Base-by-base conservation (phyloP, 1,284 basidiomycete genomes). In the Pseudozyma thailandica region DNA sequence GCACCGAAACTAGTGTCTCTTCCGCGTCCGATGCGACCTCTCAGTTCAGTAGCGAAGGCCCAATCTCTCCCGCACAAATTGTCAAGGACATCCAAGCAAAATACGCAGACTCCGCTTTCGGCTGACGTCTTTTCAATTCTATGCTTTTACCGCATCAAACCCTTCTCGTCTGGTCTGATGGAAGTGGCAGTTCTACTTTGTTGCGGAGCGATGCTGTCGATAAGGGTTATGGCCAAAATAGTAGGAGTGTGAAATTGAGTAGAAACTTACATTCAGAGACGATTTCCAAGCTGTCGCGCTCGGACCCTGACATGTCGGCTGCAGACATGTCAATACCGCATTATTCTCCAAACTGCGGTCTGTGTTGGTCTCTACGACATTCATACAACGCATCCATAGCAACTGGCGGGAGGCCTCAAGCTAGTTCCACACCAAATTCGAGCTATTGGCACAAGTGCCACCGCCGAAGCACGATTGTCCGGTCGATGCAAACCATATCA, bases 81-180 rank as follows among this genome's bases (percentile, higher is more conserved):
- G 28, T 53, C 41, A 48, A 46, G 18, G 26, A 63, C 35, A 52
- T 57, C 25, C 39, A 57, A 21, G 61, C 49, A 31, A 63, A 49
- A 35, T 50, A 63, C 41, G 33, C 45, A 12, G 50, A 42, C n/a
- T 33, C 35, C 25, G 2, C 46, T n/a, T 48, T n/a, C 18, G 10
- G 21, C 8, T 41, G 23, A 18, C 20, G 21, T 16, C 6, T 16
- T 33, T 4, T 33, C 31, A 33, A 8, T 33, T 33, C 31, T 10
- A 33, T 8, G n/a, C 31, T 16, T 8, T 33, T 33, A 10, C 12
- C 31, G 7, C 31, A n/a, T n/a, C n/a, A n/a, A n/a, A n/a, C n/a
- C n/a, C n/a, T n/a, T n/a, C n/a, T n/a, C n/a, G n/a, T n/a, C n/a
- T n/a, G n/a, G 8, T 31, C 30, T 31, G 30, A 31, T 31, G 30